phyloP scores from a whole-genome alignment of 1,139 yeast species.

The Pichia sp. region DNA sequence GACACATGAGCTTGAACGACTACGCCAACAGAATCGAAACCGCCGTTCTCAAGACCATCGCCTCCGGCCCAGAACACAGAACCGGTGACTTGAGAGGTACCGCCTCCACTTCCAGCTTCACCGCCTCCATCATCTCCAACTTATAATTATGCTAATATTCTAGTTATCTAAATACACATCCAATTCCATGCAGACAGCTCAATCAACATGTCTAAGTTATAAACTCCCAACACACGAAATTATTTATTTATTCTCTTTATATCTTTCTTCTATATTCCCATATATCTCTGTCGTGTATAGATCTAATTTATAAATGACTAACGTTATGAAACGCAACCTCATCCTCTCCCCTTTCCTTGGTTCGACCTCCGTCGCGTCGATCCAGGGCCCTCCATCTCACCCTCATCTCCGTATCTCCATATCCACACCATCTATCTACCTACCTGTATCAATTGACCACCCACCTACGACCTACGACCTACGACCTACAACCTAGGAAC shows the following conservation, averaged over 20 bases:
- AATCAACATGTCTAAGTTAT: not conserved
- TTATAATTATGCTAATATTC: slow-evolving; percentile 33
- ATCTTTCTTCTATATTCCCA: not conserved
- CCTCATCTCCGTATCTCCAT: not conserved
- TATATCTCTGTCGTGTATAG: not conserved
- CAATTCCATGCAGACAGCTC: not conserved
- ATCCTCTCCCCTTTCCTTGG: not conserved
- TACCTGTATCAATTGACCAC: too few relatives aligned
- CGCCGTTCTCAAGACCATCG: slow-evolving; percentile 89
- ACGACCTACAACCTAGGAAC: not conserved
- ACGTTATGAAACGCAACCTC: not conserved
- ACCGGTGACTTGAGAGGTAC: slow-evolving; percentile 95
- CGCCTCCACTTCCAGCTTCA: slow-evolving; percentile 83
- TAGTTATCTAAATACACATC: not conserved
- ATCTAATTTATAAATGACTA: not conserved
- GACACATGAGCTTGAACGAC: slow-evolving; percentile 86
- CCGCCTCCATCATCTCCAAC: slow-evolving; percentile 69
- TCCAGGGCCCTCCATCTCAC: not conserved
- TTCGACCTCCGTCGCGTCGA: not conserved
- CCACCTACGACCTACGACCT: too few relatives aligned
- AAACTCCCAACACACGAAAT: not conserved
- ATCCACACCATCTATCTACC: too few relatives aligned
- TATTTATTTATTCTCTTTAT: slow-evolving; percentile 2
- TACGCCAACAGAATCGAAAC: slow-evolving; percentile 80
- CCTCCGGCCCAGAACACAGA: slow-evolving; percentile 90